These are phyloP conservation scores for Microsporum ferrugineum DNA, from an alignment of 2,329 filamentous ascomycete species.

Conservation along the genomic window DNA sequence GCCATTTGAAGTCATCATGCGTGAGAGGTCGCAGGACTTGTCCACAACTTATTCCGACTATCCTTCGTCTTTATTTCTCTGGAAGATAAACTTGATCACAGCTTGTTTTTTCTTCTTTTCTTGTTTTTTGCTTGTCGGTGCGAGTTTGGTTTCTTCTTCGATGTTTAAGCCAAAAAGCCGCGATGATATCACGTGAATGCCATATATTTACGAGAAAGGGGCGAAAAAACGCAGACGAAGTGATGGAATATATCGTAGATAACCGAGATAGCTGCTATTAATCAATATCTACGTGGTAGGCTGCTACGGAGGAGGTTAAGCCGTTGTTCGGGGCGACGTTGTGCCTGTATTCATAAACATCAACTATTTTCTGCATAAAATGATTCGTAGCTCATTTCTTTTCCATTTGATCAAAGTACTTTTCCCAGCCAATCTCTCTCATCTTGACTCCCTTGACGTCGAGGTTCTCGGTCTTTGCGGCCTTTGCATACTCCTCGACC, in stretches of 20 bases:
- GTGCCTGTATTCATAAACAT: not conserved
- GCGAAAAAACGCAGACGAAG: not conserved
- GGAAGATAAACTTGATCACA: not conserved
- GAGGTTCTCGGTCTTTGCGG: slow-evolving; percentile 32
- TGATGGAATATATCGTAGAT: not conserved
- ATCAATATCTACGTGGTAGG: not conserved
- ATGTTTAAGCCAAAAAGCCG: not conserved
- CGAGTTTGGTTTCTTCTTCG: not conserved
- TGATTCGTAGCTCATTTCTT: slow-evolving; percentile 4
- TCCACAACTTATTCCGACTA: not conserved
- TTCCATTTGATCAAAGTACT: slow-evolving; percentile 35
- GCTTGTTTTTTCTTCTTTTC: not conserved
- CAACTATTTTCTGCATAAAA: not conserved
- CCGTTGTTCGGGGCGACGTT: not conserved
- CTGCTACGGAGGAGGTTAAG: not conserved
- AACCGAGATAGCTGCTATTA: not conserved
- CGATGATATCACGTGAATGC: not conserved
- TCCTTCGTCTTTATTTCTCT: not conserved
- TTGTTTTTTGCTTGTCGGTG: not conserved
- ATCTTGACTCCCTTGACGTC: slow-evolving; percentile 34
- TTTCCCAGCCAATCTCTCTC: slow-evolving; percentile 33
- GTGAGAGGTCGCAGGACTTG: not conserved
- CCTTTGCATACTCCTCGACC: slow-evolving; percentile 34
- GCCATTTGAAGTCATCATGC: slow-evolving; percentile 7
- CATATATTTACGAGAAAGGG: not conserved